These are phyloP conservation scores for Dothideomycetes sp. DNA, from an alignment of 2,329 filamentous ascomycete genomes.

Conservation along the genomic window DNA sequence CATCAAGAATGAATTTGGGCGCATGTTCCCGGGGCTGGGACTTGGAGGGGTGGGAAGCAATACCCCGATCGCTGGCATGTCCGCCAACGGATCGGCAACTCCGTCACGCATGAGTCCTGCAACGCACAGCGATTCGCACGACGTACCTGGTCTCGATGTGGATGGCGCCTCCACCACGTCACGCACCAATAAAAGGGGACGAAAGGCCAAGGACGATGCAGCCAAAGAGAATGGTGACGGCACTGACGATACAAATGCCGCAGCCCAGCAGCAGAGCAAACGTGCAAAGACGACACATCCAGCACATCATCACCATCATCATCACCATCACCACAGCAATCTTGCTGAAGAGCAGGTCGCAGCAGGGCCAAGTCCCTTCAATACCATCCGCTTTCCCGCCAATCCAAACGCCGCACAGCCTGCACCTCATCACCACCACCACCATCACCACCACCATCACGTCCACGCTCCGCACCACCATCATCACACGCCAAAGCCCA, in stretches of 20 bases:
- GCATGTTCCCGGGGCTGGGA: conserved; percentile 90
- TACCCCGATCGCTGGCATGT: conserved; percentile 33
- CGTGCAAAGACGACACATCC: conserved; percentile 40
- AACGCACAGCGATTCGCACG: conserved; percentile 18
- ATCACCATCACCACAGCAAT: conserved; percentile 23
- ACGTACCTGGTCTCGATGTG: conserved; percentile 9
- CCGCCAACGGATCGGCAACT: conserved; percentile 42
- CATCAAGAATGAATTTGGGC: conserved; percentile 89
- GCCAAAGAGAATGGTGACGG: conserved; percentile 24
- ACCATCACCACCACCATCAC: conserved; percentile 29
- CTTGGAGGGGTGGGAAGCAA: conserved; percentile 49
- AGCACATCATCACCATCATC: conserved; percentile 47
- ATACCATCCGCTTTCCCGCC: conserved; percentile 20
- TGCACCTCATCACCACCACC: conserved; percentile 24
- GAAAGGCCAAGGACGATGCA: conserved; percentile 5
- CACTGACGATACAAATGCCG: conserved; percentile 22
- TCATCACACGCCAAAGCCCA: conserved; percentile 20
- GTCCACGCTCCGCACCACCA: conserved; percentile 27
- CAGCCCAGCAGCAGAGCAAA: conserved; percentile 54
- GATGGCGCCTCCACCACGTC: neutral
- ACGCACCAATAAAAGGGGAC: neutral
- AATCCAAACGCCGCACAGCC: conserved; percentile 18
- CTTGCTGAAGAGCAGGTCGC: conserved; percentile 13
- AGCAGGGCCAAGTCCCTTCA: conserved; percentile 16
- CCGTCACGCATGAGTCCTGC: conserved; percentile 31